phyloP scores from a whole-genome alignment of 2,329 filamentous ascomycete species.

The Ambrosiella beaveri region DNA sequence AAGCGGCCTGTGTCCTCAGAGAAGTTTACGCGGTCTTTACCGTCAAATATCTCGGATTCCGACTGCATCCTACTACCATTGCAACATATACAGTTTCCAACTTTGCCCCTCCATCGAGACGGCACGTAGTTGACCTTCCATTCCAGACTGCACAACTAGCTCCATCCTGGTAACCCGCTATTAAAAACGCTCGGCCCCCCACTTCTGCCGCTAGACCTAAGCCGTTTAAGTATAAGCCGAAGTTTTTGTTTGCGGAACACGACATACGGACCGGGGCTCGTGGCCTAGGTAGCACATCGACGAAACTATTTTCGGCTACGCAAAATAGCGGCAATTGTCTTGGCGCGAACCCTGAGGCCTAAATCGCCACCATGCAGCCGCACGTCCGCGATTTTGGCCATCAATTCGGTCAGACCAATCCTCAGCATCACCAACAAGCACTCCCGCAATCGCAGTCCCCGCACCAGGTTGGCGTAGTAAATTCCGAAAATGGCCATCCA shows the following conservation, averaged over 20 bases:
- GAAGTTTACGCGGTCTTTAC: background rate
- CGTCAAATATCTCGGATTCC: background rate
- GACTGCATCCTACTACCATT: background rate
- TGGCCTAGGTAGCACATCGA: no score
- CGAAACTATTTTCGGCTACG: no score
- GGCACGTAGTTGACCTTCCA: background rate
- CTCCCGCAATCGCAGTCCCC: background rate
- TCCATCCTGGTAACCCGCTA: background rate
- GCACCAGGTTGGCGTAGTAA: background rate
- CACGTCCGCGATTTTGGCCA: background rate
- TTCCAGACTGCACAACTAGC: background rate
- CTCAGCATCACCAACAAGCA: background rate
- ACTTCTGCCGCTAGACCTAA: background rate
- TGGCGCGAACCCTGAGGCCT: background rate
- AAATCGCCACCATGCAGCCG: background rate
- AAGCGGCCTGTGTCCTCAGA: no score
- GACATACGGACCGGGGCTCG: no score
- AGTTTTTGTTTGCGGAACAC: no score
- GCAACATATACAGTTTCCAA: no score
- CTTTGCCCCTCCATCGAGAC: no score
- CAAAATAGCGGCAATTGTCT: no score
- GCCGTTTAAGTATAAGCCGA: no score
- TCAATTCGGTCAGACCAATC: background rate
- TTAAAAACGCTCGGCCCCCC: background rate
- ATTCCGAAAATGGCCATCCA: background rate